phyloP scores from a whole-genome alignment of 805 yeast genomes.

The Wickerhamiella alocasiicola region DNA sequence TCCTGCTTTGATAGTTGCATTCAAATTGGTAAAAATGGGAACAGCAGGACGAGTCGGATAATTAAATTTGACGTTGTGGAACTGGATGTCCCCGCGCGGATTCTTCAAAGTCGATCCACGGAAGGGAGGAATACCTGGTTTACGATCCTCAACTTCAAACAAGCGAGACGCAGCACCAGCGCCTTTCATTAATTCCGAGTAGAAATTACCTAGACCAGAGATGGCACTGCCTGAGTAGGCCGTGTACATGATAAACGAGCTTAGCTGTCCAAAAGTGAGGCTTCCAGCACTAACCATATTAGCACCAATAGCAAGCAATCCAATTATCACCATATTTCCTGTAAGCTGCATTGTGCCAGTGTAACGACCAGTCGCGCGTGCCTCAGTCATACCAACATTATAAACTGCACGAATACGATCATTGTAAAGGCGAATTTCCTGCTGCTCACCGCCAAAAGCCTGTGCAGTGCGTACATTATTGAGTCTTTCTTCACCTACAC shows the following conservation, averaged over 20 bases:
- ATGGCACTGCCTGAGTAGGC: slow-evolving; percentile 89
- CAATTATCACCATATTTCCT: slow-evolving; percentile 72
- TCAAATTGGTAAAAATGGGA: slow-evolving; percentile 47
- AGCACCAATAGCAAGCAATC: slow-evolving; percentile 68
- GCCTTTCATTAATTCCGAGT: slow-evolving; percentile 92
- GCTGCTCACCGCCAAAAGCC: slow-evolving; percentile 72
- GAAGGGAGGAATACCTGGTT: slow-evolving; percentile 58
- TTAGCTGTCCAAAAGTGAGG: slow-evolving; percentile 73
- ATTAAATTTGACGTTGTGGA: slow-evolving; percentile 51
- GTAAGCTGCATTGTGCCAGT: slow-evolving; percentile 70
- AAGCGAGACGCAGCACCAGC: slow-evolving; percentile 90
- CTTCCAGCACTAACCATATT: slow-evolving; percentile 66
- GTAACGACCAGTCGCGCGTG: slow-evolving; percentile 60
- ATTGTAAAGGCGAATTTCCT: slow-evolving; percentile 66
- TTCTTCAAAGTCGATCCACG: slow-evolving; percentile 39
- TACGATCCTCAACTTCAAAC: slow-evolving; percentile 71
- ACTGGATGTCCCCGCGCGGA: slow-evolving; percentile 36
- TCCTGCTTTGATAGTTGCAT: slow-evolving; percentile 56
- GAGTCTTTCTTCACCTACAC: slow-evolving; percentile 84
- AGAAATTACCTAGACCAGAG: slow-evolving; percentile 80
- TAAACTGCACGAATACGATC: slow-evolving; percentile 53
- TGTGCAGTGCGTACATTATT: slow-evolving; percentile 80
- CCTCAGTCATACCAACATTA: slow-evolving; percentile 66
- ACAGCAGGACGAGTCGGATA: slow-evolving; percentile 79
- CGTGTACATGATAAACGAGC: slow-evolving; percentile 91